A percentile compares a stretch with the other conserved stretches of the same genome.
phyloP scores from a whole-genome alignment of 192 early-diverging fungal genomes.

The Backusella circina region DNA sequence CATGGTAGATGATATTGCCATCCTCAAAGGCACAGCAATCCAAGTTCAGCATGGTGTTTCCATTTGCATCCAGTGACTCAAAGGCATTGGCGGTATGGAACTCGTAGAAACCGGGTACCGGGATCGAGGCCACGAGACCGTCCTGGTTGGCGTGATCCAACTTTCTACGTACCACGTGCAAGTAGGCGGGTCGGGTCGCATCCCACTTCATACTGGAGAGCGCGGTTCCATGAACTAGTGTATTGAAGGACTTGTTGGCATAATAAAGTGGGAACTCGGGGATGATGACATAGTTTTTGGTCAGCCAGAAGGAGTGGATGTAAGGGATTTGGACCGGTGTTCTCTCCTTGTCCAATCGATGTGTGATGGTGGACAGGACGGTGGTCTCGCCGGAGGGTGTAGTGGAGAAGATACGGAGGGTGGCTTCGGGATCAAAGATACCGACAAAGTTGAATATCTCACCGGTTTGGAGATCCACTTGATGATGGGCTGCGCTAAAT shows the following conservation, averaged over 20 bases:
- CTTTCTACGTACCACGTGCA: slow-evolving; percentile 5
- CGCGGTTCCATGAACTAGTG: not conserved
- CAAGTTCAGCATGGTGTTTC: not conserved
- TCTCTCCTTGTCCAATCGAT: slow-evolving; percentile 2
- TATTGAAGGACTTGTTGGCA: slow-evolving; percentile 5
- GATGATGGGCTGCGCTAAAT: slow-evolving; percentile 29
- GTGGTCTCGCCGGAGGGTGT: slow-evolving; percentile 4
- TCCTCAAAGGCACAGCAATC: slow-evolving; percentile 1
- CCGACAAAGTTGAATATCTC: slow-evolving; percentile 16
- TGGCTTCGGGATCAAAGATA: not conserved
- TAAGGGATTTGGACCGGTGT: slow-evolving; percentile 33
- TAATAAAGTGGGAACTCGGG: slow-evolving; percentile 47
- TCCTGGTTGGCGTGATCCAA: not conserved
- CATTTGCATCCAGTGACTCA: not conserved
- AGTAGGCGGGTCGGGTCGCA: not conserved
- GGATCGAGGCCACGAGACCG: slow-evolving; percentile 7
- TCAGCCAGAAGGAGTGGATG: slow-evolving; percentile 51
- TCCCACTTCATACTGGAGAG: not conserved
- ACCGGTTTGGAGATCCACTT: slow-evolving; percentile 15
- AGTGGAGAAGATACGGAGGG: slow-evolving; percentile 10
- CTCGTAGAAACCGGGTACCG: not conserved
- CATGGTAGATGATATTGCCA: not conserved
- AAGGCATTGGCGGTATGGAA: slow-evolving; percentile 15
- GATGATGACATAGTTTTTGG: slow-evolving; percentile 55
- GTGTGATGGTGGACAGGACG: slow-evolving; percentile 4